phyloP scores from a whole-genome alignment of 768 basidiomycete species.

The Rhodosporidiobolus odoratus region DNA sequence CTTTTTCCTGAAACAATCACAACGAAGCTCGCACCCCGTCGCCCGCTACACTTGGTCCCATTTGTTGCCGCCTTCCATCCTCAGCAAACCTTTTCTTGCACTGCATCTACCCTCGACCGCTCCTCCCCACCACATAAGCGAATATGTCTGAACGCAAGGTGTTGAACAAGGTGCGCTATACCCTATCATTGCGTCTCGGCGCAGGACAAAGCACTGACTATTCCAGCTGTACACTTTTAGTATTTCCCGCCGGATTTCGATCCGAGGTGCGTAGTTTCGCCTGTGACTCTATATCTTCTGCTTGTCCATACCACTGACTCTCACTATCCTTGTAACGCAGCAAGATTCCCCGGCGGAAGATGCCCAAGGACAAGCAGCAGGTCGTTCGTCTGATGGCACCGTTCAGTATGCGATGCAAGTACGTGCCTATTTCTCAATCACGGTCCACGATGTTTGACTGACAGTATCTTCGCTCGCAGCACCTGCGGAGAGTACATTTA shows the following conservation, averaged over 20 bases:
- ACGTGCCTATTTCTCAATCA: neutral
- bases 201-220: no score
- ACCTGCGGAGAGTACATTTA: slow-evolving; percentile 98
- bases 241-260: slow-evolving; percentile 98
- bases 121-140: neutral
- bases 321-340: neutral
- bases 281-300: neutral
- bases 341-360: slow-evolving; percentile 83
- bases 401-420: slow-evolving; percentile 79
- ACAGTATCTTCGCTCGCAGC: slow-evolving; percentile 58
- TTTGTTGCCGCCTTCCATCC: neutral
- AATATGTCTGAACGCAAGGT: slow-evolving; percentile 47
- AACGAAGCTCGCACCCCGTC: neutral
- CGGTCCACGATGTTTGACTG: neutral
- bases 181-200: neutral
- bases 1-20: no score
- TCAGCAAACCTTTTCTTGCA: neutral
- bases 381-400: slow-evolving; percentile 99
- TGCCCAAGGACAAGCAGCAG: slow-evolving; percentile 90
- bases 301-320: neutral
- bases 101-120: no score
- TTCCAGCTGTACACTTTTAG: slow-evolving; percentile 43
- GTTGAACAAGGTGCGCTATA: slow-evolving; percentile 42
- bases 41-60: neutral
- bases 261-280: slow-evolving; percentile 55